A percentile compares a stretch with the other conserved stretches of the same genome.
Evolutionary conservation across 805 yeast species (phyloP).

Genomic region (Yamadazyma paraphyllophila): DNA sequence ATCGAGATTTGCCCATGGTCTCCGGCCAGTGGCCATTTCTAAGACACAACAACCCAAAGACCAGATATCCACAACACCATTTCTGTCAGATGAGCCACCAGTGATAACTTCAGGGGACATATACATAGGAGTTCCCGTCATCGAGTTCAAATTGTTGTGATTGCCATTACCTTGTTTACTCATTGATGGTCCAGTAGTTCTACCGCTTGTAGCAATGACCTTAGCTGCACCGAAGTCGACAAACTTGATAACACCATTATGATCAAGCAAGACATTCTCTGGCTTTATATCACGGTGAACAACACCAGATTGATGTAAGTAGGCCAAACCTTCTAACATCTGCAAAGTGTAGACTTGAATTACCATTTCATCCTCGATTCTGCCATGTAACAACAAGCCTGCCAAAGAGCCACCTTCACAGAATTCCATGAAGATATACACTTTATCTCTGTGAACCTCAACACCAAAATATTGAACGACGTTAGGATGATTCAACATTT

Average conservation of each 20-base stretch:
- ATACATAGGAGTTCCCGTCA: conserved; percentile 98
- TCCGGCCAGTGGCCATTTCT: conserved; percentile 94
- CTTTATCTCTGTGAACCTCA: conserved; percentile 94
- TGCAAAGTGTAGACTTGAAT: conserved; percentile 88
- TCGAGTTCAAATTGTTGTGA: conserved; percentile 39
- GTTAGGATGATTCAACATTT: conserved; percentile 93
- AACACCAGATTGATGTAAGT: conserved; percentile 89
- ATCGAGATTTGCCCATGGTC: conserved; percentile 96
- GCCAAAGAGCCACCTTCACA: conserved; percentile 96
- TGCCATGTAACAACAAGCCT: conserved; percentile 79
- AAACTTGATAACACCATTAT: conserved; percentile 88
- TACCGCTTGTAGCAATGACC: conserved; percentile 67
- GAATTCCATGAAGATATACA: conserved; percentile 94
- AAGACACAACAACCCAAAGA: conserved; percentile 93
- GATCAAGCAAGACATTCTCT: conserved; percentile 86
- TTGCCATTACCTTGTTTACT: conserved; percentile 13
- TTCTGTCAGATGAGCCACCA: conserved; percentile 59
- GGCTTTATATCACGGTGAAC: conserved; percentile 98
- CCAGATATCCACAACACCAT: conserved; percentile 86
- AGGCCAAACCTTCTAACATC: conserved; percentile 92
- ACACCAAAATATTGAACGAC: conserved; percentile 96
- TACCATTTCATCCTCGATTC: conserved; percentile 93
- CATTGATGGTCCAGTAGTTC: conserved; percentile 29
- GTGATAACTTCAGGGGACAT: conserved; percentile 98
- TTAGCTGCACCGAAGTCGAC: conserved; percentile 98